Percentiles rank a stretch among this genome's conserved stretches.
phyloP scores from a whole-genome alignment of 2,329 filamentous ascomycete genomes.

The Botrytis medusae region DNA sequence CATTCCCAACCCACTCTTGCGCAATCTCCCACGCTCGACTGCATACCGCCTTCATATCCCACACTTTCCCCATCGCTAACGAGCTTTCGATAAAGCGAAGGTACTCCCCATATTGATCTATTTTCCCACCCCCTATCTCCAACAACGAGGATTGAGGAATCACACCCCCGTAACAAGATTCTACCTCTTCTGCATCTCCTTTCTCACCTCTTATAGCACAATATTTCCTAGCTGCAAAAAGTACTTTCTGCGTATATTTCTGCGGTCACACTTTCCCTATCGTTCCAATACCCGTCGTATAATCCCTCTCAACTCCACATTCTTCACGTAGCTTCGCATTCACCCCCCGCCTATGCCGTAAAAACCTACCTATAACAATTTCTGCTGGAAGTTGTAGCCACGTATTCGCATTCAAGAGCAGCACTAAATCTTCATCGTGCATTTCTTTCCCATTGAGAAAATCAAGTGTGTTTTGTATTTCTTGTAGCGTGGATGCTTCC shows the following conservation, averaged over 20 bases:
- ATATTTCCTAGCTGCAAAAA: slow-evolving; percentile 56
- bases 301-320: slow-evolving; percentile 27
- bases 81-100: slow-evolving; percentile 51
- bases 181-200: slow-evolving; percentile 39
- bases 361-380: slow-evolving; percentile 56
- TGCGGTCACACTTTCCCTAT: slow-evolving; percentile 27
- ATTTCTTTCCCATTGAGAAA: slow-evolving; percentile 50
- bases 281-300: neutral
- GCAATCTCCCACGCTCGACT: slow-evolving; percentile 35
- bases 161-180: slow-evolving; percentile 49
- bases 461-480: slow-evolving; percentile 37
- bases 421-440: slow-evolving; percentile 53
- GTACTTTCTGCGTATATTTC: slow-evolving; percentile 52
- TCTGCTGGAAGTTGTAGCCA: slow-evolving; percentile 58
- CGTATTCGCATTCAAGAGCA: slow-evolving; percentile 54
- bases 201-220: slow-evolving; percentile 42
- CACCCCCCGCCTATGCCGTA: slow-evolving; percentile 47
- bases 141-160: slow-evolving; percentile 53
- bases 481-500: slow-evolving; percentile 19
- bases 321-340: slow-evolving; percentile 45
- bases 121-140: slow-evolving; percentile 47
- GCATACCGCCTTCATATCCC: slow-evolving; percentile 49
- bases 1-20: neutral
- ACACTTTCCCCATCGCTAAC: slow-evolving; percentile 51
- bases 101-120: slow-evolving; percentile 42